phyloP scores from a whole-genome alignment of 2,329 filamentous ascomycete species.

The Chrysoporthe austroafricana region DNA sequence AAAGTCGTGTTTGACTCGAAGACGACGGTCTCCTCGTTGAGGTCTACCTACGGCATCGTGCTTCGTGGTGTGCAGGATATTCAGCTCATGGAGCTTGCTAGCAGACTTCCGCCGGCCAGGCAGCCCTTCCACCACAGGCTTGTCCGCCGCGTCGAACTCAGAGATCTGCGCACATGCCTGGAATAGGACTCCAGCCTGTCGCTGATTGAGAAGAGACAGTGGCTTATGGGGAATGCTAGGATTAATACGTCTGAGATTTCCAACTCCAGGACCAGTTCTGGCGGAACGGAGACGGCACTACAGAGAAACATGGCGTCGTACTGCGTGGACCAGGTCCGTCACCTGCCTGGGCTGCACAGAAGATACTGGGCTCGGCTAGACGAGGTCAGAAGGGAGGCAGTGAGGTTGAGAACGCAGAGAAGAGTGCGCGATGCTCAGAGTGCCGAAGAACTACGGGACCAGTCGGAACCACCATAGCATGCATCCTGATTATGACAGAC shows the following conservation, averaged over 20 bases:
- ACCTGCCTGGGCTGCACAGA: slow-evolving; percentile 2
- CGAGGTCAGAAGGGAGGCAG: slow-evolving; percentile 4
- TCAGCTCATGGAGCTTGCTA: slow-evolving; percentile 9
- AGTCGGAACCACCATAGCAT: too few species aligned
- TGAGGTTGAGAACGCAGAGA: slow-evolving; percentile 14
- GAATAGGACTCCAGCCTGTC: slow-evolving; percentile 21
- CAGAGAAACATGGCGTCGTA: background rate
- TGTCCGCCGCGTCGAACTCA: background rate
- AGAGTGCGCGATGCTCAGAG: background rate
- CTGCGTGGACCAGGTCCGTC: slow-evolving; percentile 8
- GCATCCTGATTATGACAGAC: background rate
- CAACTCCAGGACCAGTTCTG: too few species aligned
- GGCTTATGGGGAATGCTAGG: background rate
- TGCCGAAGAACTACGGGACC: background rate
- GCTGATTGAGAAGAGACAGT: slow-evolving; percentile 14
- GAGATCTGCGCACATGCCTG: slow-evolving; percentile 11
- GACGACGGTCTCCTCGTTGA: background rate
- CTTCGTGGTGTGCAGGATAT: slow-evolving; percentile 13
- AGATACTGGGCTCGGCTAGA: slow-evolving; percentile 10
- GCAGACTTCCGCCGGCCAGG: background rate
- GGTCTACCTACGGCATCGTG: background rate
- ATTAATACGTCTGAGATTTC: background rate
- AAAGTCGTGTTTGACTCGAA: slow-evolving; percentile 9
- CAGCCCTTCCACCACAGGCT: slow-evolving; percentile 4
- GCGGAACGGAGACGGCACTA: background rate